Percentiles rank a stretch among this genome's conserved stretches.
Evolutionary conservation across 805 yeast species (phyloP).

Genomic region (Lachancea meyersii): DNA sequence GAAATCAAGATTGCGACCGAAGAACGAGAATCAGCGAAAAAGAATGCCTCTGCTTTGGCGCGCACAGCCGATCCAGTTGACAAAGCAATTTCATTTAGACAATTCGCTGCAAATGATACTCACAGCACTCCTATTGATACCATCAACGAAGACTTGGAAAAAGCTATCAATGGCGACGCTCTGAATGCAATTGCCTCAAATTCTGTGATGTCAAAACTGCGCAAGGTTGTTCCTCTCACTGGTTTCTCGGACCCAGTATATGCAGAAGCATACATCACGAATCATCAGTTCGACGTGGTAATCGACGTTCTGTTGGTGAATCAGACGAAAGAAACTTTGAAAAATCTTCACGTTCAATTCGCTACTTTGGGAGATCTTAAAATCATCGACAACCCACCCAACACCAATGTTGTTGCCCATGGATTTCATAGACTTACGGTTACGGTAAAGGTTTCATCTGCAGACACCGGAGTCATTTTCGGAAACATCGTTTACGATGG

Average conservation of each 20-base stretch:
- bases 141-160: slow-evolving; percentile 52
- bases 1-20: slow-evolving; percentile 57
- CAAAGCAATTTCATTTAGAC: slow-evolving; percentile 72
- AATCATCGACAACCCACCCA: slow-evolving; percentile 84
- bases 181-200: slow-evolving; percentile 47
- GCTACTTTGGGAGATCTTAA: slow-evolving; percentile 94
- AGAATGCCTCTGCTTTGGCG: slow-evolving; percentile 50
- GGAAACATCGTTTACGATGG: slow-evolving; percentile 98
- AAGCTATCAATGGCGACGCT: slow-evolving; percentile 41
- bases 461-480: slow-evolving; percentile 96
- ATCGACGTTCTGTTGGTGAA: slow-evolving; percentile 90
- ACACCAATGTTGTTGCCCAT: slow-evolving; percentile 93
- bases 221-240: slow-evolving; percentile 87
- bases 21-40: slow-evolving; percentile 51
- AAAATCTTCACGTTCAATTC: slow-evolving; percentile 88
- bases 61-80: slow-evolving; percentile 71
- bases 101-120: slow-evolving; percentile 48
- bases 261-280: slow-evolving; percentile 93
- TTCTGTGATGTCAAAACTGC: slow-evolving; percentile 68
- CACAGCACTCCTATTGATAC: slow-evolving; percentile 37
- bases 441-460: slow-evolving; percentile 90
- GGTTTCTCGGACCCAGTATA: slow-evolving; percentile 97
- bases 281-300: slow-evolving; percentile 94
- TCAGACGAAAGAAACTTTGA: slow-evolving; percentile 85
- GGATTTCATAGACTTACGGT: slow-evolving; percentile 88